phyloP scores from a whole-genome alignment of 345 rosid species.

The Punica granatum region DNA sequence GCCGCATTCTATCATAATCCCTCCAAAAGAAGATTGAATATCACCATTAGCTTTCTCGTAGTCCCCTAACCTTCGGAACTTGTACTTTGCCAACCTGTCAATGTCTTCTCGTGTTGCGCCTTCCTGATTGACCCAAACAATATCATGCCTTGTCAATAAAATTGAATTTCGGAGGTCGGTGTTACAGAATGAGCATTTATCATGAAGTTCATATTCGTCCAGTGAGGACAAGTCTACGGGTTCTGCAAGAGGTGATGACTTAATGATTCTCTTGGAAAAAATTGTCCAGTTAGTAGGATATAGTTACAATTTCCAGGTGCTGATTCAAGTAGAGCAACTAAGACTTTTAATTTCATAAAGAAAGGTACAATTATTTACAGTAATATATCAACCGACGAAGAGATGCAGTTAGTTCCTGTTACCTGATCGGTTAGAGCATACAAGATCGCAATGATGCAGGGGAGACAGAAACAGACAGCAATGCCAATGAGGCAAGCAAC shows the following conservation, averaged over 20 bases:
- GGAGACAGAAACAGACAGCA: conserved; percentile 92
- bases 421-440: conserved; percentile 81
- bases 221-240: background rate
- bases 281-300: background rate
- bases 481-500: conserved; percentile 73
- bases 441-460: conserved; percentile 83
- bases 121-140: conserved; percentile 39
- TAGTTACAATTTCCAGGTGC: background rate
- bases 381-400: background rate
- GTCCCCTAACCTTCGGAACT: conserved; percentile 31
- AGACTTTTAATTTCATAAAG: background rate
- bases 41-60: conserved; percentile 46
- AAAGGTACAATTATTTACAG: background rate
- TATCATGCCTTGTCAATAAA: background rate
- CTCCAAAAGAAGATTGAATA: conserved; percentile 43
- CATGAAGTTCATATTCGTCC: background rate
- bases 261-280: background rate
- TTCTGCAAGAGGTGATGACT: background rate
- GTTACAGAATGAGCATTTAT: background rate
- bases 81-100: conserved; percentile 55
- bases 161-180: background rate
- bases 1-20: conserved; percentile 57
- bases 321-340: background rate
- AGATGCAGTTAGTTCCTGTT: conserved; percentile 6
- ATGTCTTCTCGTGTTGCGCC: conserved; percentile 82